A percentile compares a stretch with the other conserved stretches of the same genome.
These are phyloP conservation scores for Pseudozyma hubeiensis DNA, from an alignment of 1,284 basidiomycete species.

Conservation along the genomic window DNA sequence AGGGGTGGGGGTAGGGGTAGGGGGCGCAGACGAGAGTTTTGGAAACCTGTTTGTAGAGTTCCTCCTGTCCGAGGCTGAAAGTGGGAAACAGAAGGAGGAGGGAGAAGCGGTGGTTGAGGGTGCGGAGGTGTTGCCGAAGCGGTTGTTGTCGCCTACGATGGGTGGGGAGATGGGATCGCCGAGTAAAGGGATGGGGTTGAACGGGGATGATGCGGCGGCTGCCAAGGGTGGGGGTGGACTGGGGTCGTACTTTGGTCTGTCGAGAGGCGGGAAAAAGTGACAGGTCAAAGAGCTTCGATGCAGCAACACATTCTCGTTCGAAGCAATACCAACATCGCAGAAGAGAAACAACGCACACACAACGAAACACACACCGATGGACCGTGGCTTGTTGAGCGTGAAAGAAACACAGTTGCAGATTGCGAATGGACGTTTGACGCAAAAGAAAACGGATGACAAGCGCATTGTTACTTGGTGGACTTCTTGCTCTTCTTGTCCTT, in stretches of 20 bases:
- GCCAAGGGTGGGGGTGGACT: slow-evolving; percentile 17
- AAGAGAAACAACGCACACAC: no score
- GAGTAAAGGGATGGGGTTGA: slow-evolving; percentile 2
- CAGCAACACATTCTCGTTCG: not conserved
- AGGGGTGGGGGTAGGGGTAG: not conserved
- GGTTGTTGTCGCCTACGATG: slow-evolving; percentile 14
- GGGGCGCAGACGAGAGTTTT: slow-evolving; percentile 57
- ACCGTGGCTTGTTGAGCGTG: no score
- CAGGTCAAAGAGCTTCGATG: not conserved
- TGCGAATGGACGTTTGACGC: not conserved
- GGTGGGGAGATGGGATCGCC: not conserved
- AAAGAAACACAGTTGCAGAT: no score
- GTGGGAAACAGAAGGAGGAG: slow-evolving; percentile 13
- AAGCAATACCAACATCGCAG: not conserved
- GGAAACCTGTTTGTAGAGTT: slow-evolving; percentile 67
- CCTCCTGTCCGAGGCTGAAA: slow-evolving; percentile 62
- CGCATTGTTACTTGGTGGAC: slow-evolving; percentile 35
- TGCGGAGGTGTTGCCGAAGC: slow-evolving; percentile 2
- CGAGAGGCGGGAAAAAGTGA: slow-evolving; percentile 11
- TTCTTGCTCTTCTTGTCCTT: slow-evolving; percentile 17
- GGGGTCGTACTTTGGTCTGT: slow-evolving; percentile 32
- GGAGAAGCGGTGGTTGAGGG: not conserved
- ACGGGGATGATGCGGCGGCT: slow-evolving; percentile 2
- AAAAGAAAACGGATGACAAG: not conserved
- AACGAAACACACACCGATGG: no score